phyloP scores from a whole-genome alignment of 2,329 filamentous ascomycete species.

The Aschersonia sp. region DNA sequence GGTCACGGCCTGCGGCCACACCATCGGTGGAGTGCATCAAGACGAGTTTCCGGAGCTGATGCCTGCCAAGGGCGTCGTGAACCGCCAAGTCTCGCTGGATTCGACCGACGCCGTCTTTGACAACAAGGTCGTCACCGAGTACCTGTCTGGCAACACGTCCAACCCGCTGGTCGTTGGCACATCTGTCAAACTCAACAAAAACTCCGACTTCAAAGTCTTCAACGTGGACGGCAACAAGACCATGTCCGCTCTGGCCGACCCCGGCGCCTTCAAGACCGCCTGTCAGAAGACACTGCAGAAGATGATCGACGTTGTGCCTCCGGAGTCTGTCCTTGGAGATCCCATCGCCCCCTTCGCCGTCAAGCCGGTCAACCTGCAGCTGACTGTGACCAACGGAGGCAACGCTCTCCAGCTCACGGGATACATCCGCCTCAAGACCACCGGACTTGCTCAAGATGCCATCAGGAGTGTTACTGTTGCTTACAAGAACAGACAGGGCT shows the following conservation, averaged over 20 bases:
- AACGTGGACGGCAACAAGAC: slow-evolving; percentile 41
- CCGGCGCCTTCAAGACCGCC: slow-evolving; percentile 26
- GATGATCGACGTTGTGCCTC: slow-evolving; percentile 48
- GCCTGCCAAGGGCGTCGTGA: slow-evolving; percentile 22
- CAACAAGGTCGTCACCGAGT: slow-evolving; percentile 42
- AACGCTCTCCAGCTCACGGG: slow-evolving; percentile 34
- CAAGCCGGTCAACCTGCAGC: slow-evolving; percentile 43
- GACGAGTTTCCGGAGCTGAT: slow-evolving; percentile 38
- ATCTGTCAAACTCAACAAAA: slow-evolving; percentile 25
- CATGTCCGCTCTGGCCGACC: slow-evolving; percentile 29
- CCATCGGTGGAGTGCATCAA: slow-evolving; percentile 43
- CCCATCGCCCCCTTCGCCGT: slow-evolving; percentile 41
- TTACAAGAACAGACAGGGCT: slow-evolving; percentile 41
- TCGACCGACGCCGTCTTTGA: slow-evolving; percentile 35
- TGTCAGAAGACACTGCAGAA: slow-evolving; percentile 40
- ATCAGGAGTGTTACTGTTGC: slow-evolving; percentile 34
- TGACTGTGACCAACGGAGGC: slow-evolving; percentile 35
- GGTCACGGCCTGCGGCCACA: slow-evolving; percentile 46
- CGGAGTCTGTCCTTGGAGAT: slow-evolving; percentile 31
- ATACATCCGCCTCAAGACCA: slow-evolving; percentile 42
- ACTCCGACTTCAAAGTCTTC: slow-evolving; percentile 43
- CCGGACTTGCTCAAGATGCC: slow-evolving; percentile 22
- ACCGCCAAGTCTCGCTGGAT: slow-evolving; percentile 33
- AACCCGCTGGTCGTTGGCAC: slow-evolving; percentile 41
- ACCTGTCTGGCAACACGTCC: slow-evolving; percentile 34